Evolutionary conservation across 768 basidiomycete species (phyloP), one percentile per base, ranked within the genome.

Genomic region (Auriscalpium orientale): DNA sequence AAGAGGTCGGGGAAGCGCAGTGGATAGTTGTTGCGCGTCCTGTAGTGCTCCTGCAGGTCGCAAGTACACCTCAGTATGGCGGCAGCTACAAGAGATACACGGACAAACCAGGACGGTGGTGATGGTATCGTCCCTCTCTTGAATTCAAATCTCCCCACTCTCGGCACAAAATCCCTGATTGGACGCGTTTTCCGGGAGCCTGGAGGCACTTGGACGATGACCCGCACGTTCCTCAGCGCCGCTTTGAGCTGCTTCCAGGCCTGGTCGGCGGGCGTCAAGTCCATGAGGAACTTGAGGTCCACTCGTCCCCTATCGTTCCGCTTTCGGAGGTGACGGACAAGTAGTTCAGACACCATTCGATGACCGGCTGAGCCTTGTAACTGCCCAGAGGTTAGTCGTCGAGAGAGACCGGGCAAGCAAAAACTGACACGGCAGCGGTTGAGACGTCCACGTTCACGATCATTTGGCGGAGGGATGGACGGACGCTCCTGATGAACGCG

Each of bases 391-490:
- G 53, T 20, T 18, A 40, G 28, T 20, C 48, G 38, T 44, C 38
- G 47, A 21, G 38, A 20, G 38, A 35, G 18, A 22, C 2, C 18
- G 40, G 40, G 8, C 1, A 16, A 4, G 13, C 6, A 7, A 5
- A n/a, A 8, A n/a, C 59, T 34, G 47, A 60, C 59, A 60, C n/a
- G 2, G 57, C 15, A 0, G 59, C 59, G 38, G 59, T 53, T 1
- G 59, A 58, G 13, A 60, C 56, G 3, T 60, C 59, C 13, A 60
- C 59, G 15, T 60, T 60, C 20, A 60, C 34, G n/a, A 60, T 49
- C 12, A 60, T 58, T 2, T 57, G 49, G 4, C 21, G 52, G 6
- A 51, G 16, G 1, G 57, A 54, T 13, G 59, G 59, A 9, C 59
- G 43, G 20, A 60, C 57, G n/a, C 57, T 58, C 59, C 59, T 60